Evolutionary conservation across 257 asterid genomes (phyloP).

Genomic region (Rubia yunnanensis): DNA sequence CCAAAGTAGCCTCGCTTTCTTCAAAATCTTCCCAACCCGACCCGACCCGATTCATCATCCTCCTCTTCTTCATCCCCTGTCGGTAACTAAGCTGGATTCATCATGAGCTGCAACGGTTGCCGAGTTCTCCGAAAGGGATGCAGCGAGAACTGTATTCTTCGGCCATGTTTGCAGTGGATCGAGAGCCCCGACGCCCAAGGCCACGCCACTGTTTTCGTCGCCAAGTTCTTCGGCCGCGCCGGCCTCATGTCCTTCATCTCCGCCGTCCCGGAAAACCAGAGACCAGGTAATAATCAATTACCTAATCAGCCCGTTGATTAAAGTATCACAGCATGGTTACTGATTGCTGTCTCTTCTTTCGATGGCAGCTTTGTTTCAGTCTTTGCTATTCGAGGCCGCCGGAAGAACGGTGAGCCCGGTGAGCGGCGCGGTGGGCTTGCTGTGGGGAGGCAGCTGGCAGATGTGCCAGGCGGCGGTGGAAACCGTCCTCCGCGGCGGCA

Average conservation of each 20-base stretch:
- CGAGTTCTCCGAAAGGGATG: constrained; percentile 73
- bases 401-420: constrained; percentile 81
- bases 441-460: constrained; percentile 61
- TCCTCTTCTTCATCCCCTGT: constrained; percentile 13
- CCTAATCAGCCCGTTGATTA: not conserved
- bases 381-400: constrained; percentile 62
- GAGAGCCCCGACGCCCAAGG: constrained; percentile 51
- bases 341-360: constrained; percentile 1
- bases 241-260: constrained; percentile 65
- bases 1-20: constrained; percentile 8
- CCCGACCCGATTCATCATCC: not conserved
- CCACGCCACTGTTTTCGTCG: constrained; percentile 67
- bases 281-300: constrained; percentile 34
- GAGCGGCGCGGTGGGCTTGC: constrained; percentile 59
- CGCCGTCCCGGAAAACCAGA: constrained; percentile 45
- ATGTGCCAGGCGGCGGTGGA: constrained; percentile 67
- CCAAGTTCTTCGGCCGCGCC: constrained; percentile 75
- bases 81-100: not conserved
- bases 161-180: constrained; percentile 59
- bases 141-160: constrained; percentile 51
- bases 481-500: constrained; percentile 60
- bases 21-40: not conserved
- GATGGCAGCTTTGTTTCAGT: constrained; percentile 51
- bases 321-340: not conserved
- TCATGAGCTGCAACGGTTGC: constrained; percentile 74